Conservation (phyloP, 1,139 yeast genomes). For the Taphrina confusa region DNA sequence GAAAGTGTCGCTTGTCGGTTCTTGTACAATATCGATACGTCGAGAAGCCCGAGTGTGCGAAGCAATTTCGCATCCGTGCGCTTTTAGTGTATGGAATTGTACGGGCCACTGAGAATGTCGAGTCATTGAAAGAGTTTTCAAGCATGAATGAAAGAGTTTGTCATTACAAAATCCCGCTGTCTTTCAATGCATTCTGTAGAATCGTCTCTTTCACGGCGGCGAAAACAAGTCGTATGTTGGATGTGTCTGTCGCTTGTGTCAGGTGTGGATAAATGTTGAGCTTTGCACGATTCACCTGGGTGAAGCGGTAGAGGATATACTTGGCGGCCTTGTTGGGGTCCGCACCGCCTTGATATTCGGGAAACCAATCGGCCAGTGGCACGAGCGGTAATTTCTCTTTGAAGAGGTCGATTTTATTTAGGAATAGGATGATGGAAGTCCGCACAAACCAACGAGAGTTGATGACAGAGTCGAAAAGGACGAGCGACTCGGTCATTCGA, state of each 20-base stretch:
- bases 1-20: too few relatives aligned
- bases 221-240: conserved; percentile 47
- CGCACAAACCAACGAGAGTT: conserved; percentile 81
- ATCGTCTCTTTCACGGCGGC: conserved; percentile 92
- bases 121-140: too few relatives aligned
- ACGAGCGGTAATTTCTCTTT: conserved; percentile 65
- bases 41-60: too few relatives aligned
- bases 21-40: too few relatives aligned
- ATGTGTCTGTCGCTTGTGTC: conserved; percentile 94
- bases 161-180: conserved; percentile 62
- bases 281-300: conserved; percentile 56
- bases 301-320: conserved; percentile 66
- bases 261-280: conserved; percentile 78
- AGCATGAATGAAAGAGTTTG: background rate
- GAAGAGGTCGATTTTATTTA: conserved; percentile 84
- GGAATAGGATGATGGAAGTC: conserved; percentile 84
- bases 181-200: conserved; percentile 75
- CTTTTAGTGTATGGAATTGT: too few relatives aligned
- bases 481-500: conserved; percentile 86
- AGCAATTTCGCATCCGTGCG: too few relatives aligned
- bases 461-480: conserved; percentile 77
- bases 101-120: too few relatives aligned
- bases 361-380: conserved; percentile 68
- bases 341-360: conserved; percentile 54
- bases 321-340: conserved; percentile 65